These are phyloP conservation scores for Backusella tuberculispora DNA, from an alignment of 192 early-diverging fungal species.

Conservation along the genomic window DNA sequence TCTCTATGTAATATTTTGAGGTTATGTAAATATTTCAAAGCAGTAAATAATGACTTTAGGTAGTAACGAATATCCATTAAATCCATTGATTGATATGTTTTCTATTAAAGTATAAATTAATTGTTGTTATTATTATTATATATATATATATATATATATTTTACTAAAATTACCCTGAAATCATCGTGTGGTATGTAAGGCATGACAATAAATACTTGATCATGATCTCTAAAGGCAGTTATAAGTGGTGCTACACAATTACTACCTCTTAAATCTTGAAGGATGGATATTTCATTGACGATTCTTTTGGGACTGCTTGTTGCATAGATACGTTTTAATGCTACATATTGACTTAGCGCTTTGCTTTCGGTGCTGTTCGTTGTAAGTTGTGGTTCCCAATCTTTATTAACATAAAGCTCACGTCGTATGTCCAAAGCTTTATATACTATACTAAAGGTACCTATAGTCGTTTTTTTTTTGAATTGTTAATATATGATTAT, in stretches of 20 bases:
- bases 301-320: constrained; percentile 83
- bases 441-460: constrained; percentile 93
- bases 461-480: constrained; percentile 35
- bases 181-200: constrained; percentile 87
- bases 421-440: constrained; percentile 83
- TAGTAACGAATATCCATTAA: constrained; percentile 78
- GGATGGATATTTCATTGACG: constrained; percentile 79
- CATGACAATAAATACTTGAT: constrained; percentile 82
- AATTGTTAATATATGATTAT: too few species aligned
- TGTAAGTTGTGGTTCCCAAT: constrained; percentile 50
- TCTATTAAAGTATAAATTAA: constrained; percentile 39
- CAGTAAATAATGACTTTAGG: constrained; percentile 72
- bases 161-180: constrained; percentile 60
- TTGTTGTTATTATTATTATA: not conserved
- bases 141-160: not conserved
- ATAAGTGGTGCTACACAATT: constrained; percentile 78
- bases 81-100: constrained; percentile 64
- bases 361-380: not conserved
- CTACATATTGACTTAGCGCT: constrained; percentile 57
- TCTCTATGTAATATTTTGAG: constrained; percentile 87
- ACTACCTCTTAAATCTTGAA: constrained; percentile 71
- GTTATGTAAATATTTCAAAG: constrained; percentile 70
- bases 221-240: constrained; percentile 75
- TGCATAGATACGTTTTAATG: constrained; percentile 87
- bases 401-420: constrained; percentile 69